Base-by-base conservation (phyloP, 805 yeast genomes). In the Clavispora carvajalis region DNA sequence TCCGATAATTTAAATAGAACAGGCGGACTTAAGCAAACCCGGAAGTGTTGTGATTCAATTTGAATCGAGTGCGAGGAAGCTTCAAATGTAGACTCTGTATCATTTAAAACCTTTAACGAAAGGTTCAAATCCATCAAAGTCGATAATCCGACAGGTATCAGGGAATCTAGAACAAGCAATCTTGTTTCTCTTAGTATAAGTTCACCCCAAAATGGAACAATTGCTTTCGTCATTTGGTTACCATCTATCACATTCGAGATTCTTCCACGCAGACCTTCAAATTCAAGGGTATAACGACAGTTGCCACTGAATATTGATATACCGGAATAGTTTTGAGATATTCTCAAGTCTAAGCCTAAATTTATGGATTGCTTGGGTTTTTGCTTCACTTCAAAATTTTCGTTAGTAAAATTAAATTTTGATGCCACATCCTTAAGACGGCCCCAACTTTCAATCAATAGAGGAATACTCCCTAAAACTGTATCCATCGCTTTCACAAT, bases 11-110 rank as follows among this genome's bases (percentile, higher is more conserved):
- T 63, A 7, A 73, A 62, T 6, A 79, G 44, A 0, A 76, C 65
- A 7, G 65, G 62, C 0, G 87, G 79, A 38, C 79, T 77, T 25
- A 83, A 54, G 43, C 80, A 76, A 3, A 82, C 48, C 31, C 89
- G 68, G 38, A 78, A 77, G 51, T 74, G 74, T 5, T 77, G 71
- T 3, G 86, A 79, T 38, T 73, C 79, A 1, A 83, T 55, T 45
- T 80, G 82, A 3, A 82, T 59, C 1, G 77, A 67, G 42, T 73
- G 77, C 2, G 63, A 51, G 2, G 49, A 22, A 12, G 52, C 44
- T 1, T 47, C 51, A 0, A 47, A 48, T 4, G 12, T 62, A 7
- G 53, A 34, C 4, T 8, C 25, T 11, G 29, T 23, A 28, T 59
- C 66, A 29, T 76, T 72, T n/a, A 60, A 46, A 11, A 79, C 49